Conservation (phyloP, 2,329 filamentous ascomycete genomes). For the Purpureocillium lavendulum region DNA sequence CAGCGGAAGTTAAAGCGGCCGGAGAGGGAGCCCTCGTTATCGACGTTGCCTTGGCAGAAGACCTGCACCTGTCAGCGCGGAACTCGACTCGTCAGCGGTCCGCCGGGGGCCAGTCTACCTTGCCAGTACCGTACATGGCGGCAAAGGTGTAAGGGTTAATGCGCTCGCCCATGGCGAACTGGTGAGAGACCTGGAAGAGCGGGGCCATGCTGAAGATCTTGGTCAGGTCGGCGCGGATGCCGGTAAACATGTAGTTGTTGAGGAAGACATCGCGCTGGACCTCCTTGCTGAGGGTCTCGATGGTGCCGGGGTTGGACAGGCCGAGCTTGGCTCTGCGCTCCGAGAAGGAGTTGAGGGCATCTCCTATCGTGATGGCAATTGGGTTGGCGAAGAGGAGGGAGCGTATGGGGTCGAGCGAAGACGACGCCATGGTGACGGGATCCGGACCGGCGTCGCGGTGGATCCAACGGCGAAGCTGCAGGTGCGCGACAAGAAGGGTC, state of each 20-base stretch:
- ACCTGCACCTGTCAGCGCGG: slow-evolving; percentile 44
- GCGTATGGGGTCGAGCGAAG: slow-evolving; percentile 40
- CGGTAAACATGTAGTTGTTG: slow-evolving; percentile 94
- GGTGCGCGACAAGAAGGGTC: not conserved
- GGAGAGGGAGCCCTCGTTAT: slow-evolving; percentile 82
- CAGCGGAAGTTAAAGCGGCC: slow-evolving; percentile 92
- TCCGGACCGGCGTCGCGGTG: slow-evolving; percentile 8
- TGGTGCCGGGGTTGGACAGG: slow-evolving; percentile 82
- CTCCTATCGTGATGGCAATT: slow-evolving; percentile 58
- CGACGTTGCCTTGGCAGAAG: slow-evolving; percentile 91
- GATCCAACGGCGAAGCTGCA: not conserved
- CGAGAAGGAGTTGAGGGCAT: slow-evolving; percentile 74
- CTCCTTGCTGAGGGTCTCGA: slow-evolving; percentile 84
- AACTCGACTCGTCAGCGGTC: too few relatives aligned
- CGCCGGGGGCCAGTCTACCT: too few relatives aligned
- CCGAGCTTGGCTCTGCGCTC: slow-evolving; percentile 83
- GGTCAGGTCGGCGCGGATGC: slow-evolving; percentile 90
- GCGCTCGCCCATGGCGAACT: slow-evolving; percentile 89
- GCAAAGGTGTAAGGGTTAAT: slow-evolving; percentile 93
- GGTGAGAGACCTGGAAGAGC: slow-evolving; percentile 94
- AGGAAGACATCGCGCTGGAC: slow-evolving; percentile 94
- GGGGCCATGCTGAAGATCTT: slow-evolving; percentile 92
- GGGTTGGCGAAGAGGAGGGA: slow-evolving; percentile 69
- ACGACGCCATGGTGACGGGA: slow-evolving; percentile 40
- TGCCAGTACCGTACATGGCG: slow-evolving; percentile 85